A percentile compares a stretch with the other conserved stretches of the same genome.
phyloP scores from a whole-genome alignment of 257 asterid genomes.

The Coffea canephora region DNA sequence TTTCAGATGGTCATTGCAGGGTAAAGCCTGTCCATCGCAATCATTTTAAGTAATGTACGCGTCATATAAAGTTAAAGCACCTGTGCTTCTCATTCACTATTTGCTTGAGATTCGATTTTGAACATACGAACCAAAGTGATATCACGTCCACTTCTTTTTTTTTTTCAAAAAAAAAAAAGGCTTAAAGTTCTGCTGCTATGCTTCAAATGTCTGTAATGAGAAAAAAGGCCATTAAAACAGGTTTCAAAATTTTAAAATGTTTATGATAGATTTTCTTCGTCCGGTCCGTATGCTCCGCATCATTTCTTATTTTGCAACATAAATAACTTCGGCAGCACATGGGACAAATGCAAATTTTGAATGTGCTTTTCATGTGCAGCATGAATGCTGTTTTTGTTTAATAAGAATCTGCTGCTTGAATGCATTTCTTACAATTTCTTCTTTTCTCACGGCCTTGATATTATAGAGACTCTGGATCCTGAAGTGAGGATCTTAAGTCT shows the following conservation, averaged over 20 bases:
- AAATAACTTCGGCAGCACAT: neutral
- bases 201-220: neutral
- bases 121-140: constrained; percentile 2
- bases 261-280: neutral
- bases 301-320: neutral
- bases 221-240: neutral
- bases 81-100: constrained; percentile 8
- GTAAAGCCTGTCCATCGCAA: neutral
- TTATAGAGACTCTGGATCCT: constrained; percentile 64
- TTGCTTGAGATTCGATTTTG: neutral
- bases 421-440: neutral
- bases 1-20: neutral
- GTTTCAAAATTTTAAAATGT: neutral
- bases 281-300: neutral
- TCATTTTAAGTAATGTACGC: neutral
- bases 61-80: neutral
- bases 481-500: constrained; percentile 65
- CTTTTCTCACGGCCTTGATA: constrained; percentile 3
- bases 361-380: neutral
- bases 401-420: neutral
- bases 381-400: neutral
- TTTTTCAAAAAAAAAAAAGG: neutral
- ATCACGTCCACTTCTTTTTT: constrained; percentile 5
- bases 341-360: neutral
- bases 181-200: neutral